Base-by-base conservation (phyloP, 1,284 basidiomycete genomes). In the Inonotus hispidus region DNA sequence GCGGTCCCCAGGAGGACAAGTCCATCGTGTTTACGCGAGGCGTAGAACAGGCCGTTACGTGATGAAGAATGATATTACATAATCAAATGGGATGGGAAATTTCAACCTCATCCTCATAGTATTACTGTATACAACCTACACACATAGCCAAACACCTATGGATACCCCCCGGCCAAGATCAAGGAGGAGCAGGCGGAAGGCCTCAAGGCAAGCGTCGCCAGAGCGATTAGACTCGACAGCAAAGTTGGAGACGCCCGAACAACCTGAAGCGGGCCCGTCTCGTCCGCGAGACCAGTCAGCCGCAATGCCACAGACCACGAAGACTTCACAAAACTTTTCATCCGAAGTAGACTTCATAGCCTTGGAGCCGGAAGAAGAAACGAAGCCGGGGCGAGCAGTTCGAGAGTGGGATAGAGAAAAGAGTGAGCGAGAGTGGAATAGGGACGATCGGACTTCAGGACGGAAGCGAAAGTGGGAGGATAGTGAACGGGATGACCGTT, bases 401-500 rank as follows among this genome's bases (percentile, higher is more conserved):
- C 56, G 57, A 10, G 57, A 63, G 32, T 55, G 57, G 56, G 58
- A 58, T 45, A 41, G 29, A 35, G 61, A 52, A 32, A 58, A 54
- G 13, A 53, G 46, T 29, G 53, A 52, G 8, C 37, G 54, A 45
- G 49, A 59, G 35, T 32, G 53, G 41, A 37, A 55, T 25, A 53
- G 61, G 47, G 58, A 56, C 16, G 47, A 46, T 21, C 21, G 21
- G 10, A 19, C 14, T 29, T 32, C 65, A 13, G 71, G 74, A 46
- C 68, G 66, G 57, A 81, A 79, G 67, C 69, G 79, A 29, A 79
- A 78, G 67, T 71, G 70, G 63, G 81, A 75, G 67, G 75, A 73
- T 64, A 72, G 75, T 56, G 82, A 83, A 64, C 74, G 71, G 45
- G 75, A 77, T 67, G 84, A 80, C 64, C 78, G 75, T 8, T 80